phyloP scores from a whole-genome alignment of 345 rosid genomes.

The Brassica incana region DNA sequence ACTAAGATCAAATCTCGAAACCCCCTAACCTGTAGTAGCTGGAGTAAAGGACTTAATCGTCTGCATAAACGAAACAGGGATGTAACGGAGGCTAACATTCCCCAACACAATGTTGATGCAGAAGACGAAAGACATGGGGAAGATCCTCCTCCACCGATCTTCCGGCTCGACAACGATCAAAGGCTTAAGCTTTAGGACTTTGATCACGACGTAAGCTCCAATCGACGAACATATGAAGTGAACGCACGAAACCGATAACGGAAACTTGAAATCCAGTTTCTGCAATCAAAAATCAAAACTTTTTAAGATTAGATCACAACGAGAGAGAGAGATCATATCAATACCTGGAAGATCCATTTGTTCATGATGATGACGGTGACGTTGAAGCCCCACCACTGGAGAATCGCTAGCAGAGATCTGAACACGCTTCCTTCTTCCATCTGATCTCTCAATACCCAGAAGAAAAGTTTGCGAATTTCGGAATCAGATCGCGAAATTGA shows the following conservation, averaged over 20 bases:
- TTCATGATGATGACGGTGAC: conserved; percentile 96
- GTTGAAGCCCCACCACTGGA: conserved; percentile 97
- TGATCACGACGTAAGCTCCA: conserved; percentile 90
- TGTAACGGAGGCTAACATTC: conserved; percentile 91
- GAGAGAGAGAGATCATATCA: conserved; percentile 22
- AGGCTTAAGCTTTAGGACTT: conserved; percentile 88
- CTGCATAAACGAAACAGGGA: conserved; percentile 99
- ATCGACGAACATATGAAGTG: conserved; percentile 97
- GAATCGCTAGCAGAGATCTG: conserved; percentile 93
- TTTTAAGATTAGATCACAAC: neutral
- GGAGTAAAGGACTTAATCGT: conserved; percentile 99
- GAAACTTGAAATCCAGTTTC: conserved; percentile 99
- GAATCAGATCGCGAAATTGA: conserved; percentile 24
- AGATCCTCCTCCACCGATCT: conserved; percentile 96
- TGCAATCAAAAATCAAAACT: conserved; percentile 26
- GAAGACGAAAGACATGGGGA: conserved; percentile 98
- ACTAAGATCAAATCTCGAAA: neutral
- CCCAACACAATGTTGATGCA: conserved; percentile 97
- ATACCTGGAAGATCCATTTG: conserved; percentile 99
- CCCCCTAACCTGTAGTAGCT: conserved; percentile 88
- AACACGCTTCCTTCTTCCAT: conserved; percentile 80
- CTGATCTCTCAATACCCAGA: conserved; percentile 20
- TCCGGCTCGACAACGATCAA: conserved; percentile 81
- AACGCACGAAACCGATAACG: conserved; percentile 81
- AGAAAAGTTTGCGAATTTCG: conserved; percentile 23